These are phyloP conservation scores for Hibiscus mutabilis DNA, from an alignment of 345 rosid genomes.

Conservation along the genomic window DNA sequence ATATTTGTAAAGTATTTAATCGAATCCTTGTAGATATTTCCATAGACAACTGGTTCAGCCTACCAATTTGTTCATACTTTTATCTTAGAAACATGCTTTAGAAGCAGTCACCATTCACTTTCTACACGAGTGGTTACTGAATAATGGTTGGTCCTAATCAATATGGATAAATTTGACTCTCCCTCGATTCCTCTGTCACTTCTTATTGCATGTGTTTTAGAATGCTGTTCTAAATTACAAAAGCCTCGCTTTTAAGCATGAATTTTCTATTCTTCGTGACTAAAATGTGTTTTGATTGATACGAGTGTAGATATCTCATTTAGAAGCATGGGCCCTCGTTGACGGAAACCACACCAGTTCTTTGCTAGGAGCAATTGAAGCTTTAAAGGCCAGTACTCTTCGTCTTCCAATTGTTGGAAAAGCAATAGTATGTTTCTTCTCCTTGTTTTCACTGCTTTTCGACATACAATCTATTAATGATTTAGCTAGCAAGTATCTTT, in stretches of 20 bases:
- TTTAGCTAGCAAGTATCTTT: background rate
- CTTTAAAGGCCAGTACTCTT: slow-evolving; percentile 91
- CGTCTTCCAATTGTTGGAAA: slow-evolving; percentile 85
- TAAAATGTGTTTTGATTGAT: slow-evolving; percentile 14
- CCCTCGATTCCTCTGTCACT: background rate
- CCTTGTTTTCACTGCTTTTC: background rate
- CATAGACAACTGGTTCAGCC: background rate
- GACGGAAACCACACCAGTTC: slow-evolving; percentile 67
- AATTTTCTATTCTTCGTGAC: slow-evolving; percentile 4
- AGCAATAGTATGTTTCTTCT: slow-evolving; percentile 43
- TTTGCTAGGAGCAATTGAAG: slow-evolving; percentile 77
- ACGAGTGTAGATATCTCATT: slow-evolving; percentile 40
- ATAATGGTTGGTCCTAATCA: background rate
- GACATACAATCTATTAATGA: background rate
- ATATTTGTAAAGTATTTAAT: background rate
- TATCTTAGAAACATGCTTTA: background rate
- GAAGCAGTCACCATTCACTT: background rate
- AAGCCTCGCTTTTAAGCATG: background rate
- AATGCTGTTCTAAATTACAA: background rate
- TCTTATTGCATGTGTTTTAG: background rate
- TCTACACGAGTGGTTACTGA: background rate
- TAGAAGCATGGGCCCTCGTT: slow-evolving; percentile 73
- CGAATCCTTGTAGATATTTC: background rate
- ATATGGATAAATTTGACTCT: background rate
- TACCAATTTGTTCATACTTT: background rate